Conservation (phyloP, 495 filamentous ascomycete genomes). For the Xylaria sp. region DNA sequence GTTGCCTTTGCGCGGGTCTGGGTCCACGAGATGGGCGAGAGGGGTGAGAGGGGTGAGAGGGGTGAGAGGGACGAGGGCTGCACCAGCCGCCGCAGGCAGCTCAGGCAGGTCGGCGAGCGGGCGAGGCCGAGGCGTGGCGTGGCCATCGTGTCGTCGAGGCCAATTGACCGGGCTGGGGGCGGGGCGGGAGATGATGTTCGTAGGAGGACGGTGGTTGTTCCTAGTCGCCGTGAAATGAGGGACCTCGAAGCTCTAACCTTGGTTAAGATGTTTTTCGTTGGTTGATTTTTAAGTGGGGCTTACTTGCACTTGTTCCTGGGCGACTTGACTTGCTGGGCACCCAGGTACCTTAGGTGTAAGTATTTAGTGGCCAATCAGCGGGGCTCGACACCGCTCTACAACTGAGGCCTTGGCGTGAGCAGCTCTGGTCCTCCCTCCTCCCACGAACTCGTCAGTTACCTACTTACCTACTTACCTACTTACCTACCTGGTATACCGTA, state of each 20-base stretch:
- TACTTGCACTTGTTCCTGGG: not conserved
- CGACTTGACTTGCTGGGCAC: not conserved
- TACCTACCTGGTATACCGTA: too few relatives aligned
- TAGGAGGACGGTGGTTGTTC: not conserved
- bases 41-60: slow-evolving; percentile 18
- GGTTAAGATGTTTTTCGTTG: slow-evolving; percentile 25
- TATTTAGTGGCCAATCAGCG: not conserved
- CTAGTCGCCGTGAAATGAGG: not conserved
- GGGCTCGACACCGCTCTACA: not conserved
- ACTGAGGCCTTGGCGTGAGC: not conserved
- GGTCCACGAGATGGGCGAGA: slow-evolving; percentile 27
- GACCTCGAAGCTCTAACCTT: not conserved
- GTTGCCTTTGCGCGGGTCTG: slow-evolving; percentile 61
- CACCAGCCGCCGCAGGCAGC: slow-evolving; percentile 38
- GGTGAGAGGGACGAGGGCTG: slow-evolving; percentile 25
- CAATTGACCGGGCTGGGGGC: slow-evolving; percentile 3
- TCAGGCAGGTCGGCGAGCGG: slow-evolving; percentile 37
- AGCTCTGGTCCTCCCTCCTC: not conserved
- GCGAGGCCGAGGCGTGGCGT: slow-evolving; percentile 34
- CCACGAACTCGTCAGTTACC: not conserved
- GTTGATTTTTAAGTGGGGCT: slow-evolving; percentile 25
- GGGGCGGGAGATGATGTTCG: not conserved
- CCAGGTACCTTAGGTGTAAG: too few relatives aligned
- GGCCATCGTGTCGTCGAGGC: slow-evolving; percentile 31
- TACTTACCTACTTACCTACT: too few relatives aligned